Conservation (phyloP, 2,329 filamentous ascomycete genomes). For the Bipolaris sorokiniana region DNA sequence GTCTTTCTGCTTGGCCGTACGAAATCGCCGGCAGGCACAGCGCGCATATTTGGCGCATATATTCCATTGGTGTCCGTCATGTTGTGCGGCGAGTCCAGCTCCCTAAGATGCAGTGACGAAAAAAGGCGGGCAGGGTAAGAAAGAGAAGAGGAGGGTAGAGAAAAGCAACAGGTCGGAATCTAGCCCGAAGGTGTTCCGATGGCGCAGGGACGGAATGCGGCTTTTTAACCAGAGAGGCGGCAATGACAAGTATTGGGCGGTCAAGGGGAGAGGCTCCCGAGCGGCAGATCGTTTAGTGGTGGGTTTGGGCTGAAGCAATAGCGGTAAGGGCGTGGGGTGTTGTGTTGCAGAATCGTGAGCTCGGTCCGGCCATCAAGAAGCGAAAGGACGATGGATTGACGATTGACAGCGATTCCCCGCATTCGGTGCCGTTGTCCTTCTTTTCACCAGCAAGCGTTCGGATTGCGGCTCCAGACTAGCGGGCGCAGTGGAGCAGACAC, state of each 20-base stretch:
- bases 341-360: constrained; percentile 38
- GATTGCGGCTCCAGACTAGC: constrained; percentile 34
- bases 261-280: constrained; percentile 21
- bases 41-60: constrained; percentile 49
- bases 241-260: constrained; percentile 22
- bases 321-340: constrained; percentile 30
- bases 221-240: constrained; percentile 20
- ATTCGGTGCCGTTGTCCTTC: constrained; percentile 41
- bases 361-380: constrained; percentile 44
- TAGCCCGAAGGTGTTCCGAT: constrained; percentile 41
- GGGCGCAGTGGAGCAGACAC: constrained; percentile 36
- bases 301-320: constrained; percentile 25
- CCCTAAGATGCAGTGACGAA: constrained; percentile 22
- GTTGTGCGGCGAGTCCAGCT: constrained; percentile 37
- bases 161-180: constrained; percentile 37
- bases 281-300: constrained; percentile 12
- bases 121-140: constrained; percentile 24
- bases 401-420: constrained; percentile 44
- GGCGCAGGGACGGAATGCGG: constrained; percentile 30
- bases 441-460: constrained; percentile 37
- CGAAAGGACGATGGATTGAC: constrained; percentile 35
- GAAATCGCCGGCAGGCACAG: constrained; percentile 52
- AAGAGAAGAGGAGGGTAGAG: constrained; percentile 18
- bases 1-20: constrained; percentile 54
- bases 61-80: constrained; percentile 48